Percentiles rank a stretch among this genome's conserved stretches.
These are phyloP conservation scores for Lactarius pseudohatsudake DNA, from an alignment of 768 basidiomycete species.

Conservation along the genomic window DNA sequence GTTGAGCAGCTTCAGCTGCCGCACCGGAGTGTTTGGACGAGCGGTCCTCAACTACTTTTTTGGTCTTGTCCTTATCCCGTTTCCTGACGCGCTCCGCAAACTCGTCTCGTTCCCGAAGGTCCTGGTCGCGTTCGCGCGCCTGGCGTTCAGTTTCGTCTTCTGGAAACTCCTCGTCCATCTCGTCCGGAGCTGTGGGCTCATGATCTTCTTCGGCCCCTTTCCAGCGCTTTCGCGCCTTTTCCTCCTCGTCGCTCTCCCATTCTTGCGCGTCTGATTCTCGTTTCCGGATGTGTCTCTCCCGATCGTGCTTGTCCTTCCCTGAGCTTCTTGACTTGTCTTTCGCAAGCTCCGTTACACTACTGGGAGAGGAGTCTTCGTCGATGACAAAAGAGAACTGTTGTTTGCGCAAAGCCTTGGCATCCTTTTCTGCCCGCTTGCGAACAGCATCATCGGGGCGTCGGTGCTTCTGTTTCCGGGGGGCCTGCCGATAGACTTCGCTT, in stretches of 20 bases:
- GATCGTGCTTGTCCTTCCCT: conserved; percentile 52
- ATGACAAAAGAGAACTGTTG: conserved; percentile 80
- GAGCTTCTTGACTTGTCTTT: conserved; percentile 35
- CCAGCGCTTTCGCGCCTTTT: conserved; percentile 64
- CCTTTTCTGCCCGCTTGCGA: conserved; percentile 71
- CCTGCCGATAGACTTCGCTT: conserved; percentile 69
- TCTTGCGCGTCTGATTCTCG: conserved; percentile 77
- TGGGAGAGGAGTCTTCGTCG: conserved; percentile 65
- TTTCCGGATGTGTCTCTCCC: conserved; percentile 70
- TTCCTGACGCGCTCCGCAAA: conserved; percentile 86
- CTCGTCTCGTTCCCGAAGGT: conserved; percentile 85
- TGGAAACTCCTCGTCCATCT: conserved; percentile 44
- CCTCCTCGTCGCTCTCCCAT: conserved; percentile 93
- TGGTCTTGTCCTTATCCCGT: conserved; percentile 81
- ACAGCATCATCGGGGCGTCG: conserved; percentile 51
- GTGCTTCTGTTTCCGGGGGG: conserved; percentile 74
- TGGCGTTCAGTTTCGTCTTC: conserved; percentile 73
- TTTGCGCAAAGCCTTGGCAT: conserved; percentile 62
- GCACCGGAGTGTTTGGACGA: conserved; percentile 74
- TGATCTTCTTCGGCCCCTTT: conserved; percentile 47
- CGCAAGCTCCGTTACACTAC: conserved; percentile 41
- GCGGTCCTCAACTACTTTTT: conserved; percentile 89
- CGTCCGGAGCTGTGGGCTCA: conserved; percentile 36
- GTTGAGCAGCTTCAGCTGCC: conserved; percentile 78
- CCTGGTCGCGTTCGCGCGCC: conserved; percentile 75